Base-by-base conservation (phyloP, 306 rosid genomes). In the Casuarina cunninghamiana region DNA sequence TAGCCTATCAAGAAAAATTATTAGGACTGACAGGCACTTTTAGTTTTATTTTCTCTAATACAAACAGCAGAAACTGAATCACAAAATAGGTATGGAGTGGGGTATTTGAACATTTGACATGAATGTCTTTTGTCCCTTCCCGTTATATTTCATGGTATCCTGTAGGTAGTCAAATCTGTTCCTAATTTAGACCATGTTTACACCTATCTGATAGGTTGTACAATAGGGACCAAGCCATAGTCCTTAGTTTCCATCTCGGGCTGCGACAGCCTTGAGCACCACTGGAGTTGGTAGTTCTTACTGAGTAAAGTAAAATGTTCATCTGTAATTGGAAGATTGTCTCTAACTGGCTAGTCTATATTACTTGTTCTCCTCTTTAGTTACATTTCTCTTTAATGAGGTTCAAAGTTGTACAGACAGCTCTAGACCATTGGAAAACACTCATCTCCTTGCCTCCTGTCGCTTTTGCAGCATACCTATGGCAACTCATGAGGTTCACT, bases 401-500 rank as follows among this genome's bases (percentile, higher is more conserved):
- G 41, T 49, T 26, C 3, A 53, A 26, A 67, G 41, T 44, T 15
- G 49, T 43, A 61, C n/a, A 53, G 11, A 35, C 42, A 35, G 37
- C 37, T 67, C 35, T 67, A 11, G 49, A 46, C 21, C 19, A 12
- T 53, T 38, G 21, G 9, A 46, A 11, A 37, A 16, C 17, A 46
- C 53, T 58, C 62, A 80, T 77, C 77, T 71, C 65, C 76, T 9
- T 19, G 5, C 69, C 73, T 71, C 7, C 51, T 84, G 17, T 42
- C 62, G 57, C 75, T 74, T 75, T 76, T 50, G 35, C 97, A 96
- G 98, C 99, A 49, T 96, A 60, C 85, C 75, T 96, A 81, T 96
- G 99, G 99, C 99, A 96, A 87, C 87, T 93, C 85, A 93, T 96
- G 99, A 90, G 99, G 86, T 96, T 86, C 83, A 85, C 85, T 21